phyloP scores from a whole-genome alignment of 352 stramenopile species.

The Phytophthora aleatoria region DNA sequence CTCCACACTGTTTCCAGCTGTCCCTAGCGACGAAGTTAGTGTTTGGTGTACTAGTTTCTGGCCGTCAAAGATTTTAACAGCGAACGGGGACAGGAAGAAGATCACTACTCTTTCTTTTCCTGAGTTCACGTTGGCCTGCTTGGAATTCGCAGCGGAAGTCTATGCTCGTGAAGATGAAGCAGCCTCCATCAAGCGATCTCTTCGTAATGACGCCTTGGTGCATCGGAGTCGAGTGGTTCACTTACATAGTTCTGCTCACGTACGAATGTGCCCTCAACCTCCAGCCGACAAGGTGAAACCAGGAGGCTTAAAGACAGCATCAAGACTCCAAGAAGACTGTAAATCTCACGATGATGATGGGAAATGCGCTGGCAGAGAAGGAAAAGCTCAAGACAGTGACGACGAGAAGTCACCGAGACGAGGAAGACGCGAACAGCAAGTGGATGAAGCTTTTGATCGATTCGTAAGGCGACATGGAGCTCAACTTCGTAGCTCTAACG shows the following conservation, averaged over 20 bases:
- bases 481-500: not conserved
- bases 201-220: conserved; percentile 52
- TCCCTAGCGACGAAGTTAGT: conserved; percentile 31
- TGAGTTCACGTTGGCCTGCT: conserved; percentile 66
- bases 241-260: conserved; percentile 71
- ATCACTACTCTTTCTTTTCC: conserved; percentile 43
- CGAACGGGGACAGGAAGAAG: conserved; percentile 5
- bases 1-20: conserved; percentile 35
- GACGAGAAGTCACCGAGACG: conserved; percentile 12
- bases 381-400: conserved; percentile 41
- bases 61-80: conserved; percentile 10
- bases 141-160: conserved; percentile 51
- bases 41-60: conserved; percentile 41
- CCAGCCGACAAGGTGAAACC: not conserved
- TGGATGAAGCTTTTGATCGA: conserved; percentile 35
- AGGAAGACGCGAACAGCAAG: conserved; percentile 27
- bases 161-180: conserved; percentile 26
- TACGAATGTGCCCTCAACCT: conserved; percentile 59
- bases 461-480: conserved; percentile 24
- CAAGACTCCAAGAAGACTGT: not conserved
- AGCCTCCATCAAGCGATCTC: conserved; percentile 26
- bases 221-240: conserved; percentile 74
- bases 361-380: conserved; percentile 22
- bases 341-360: conserved; percentile 13
- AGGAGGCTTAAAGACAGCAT: not conserved